Conservation (phyloP, 257 asterid genomes). For the Fraxinus anomala region DNA sequence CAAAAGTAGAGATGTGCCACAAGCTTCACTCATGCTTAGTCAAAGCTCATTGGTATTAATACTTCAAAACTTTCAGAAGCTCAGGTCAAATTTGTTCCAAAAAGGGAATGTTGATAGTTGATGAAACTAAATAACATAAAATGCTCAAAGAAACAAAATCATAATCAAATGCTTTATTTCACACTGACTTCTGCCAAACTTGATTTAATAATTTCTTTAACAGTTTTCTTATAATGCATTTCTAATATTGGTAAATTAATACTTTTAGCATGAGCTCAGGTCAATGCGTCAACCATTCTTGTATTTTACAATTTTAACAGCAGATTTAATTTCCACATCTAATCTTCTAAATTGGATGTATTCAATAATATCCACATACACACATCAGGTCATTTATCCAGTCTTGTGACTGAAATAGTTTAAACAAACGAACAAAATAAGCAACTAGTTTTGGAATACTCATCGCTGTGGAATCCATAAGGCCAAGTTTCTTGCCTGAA, state of each 20-base stretch:
- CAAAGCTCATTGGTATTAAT: too few species aligned
- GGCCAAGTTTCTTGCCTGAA: not conserved
- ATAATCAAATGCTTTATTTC: not conserved
- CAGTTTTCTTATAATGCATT: not conserved
- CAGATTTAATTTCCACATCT: not conserved
- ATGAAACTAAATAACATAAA: too few species aligned
- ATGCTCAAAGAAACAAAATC: too few species aligned
- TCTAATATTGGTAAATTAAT: not conserved
- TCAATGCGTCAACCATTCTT: not conserved
- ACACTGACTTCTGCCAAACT: not conserved
- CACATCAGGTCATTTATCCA: not conserved
- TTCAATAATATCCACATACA: not conserved
- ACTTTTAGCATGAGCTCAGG: not conserved
- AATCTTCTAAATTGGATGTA: not conserved
- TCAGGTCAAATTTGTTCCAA: too few species aligned
- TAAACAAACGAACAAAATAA: not conserved
- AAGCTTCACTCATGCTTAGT: not conserved
- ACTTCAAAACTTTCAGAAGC: too few species aligned
- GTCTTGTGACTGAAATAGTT: slow-evolving; percentile 6
- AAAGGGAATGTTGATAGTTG: too few species aligned
- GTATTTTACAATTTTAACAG: not conserved
- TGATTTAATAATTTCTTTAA: not conserved
- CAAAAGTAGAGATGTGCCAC: not conserved
- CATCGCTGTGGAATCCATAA: not conserved
- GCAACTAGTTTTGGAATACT: not conserved